These are phyloP conservation scores for Schizothecium vesticola DNA, from an alignment of 495 filamentous ascomycete genomes.

Conservation along the genomic window DNA sequence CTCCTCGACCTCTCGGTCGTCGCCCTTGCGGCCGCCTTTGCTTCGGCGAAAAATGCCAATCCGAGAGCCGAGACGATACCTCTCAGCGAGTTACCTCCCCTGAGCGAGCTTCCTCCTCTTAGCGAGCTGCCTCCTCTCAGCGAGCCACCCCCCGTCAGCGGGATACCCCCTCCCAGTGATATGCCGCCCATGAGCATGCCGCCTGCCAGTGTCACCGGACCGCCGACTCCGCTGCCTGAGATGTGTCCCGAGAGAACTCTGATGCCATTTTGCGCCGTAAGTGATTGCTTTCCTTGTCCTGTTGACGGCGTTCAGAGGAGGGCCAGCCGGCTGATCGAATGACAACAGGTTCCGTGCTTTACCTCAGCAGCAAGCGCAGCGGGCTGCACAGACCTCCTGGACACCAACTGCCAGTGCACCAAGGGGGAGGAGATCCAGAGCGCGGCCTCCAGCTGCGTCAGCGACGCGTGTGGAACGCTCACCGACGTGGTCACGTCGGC, in stretches of 20 bases:
- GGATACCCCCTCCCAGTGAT: background rate
- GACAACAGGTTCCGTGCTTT: background rate
- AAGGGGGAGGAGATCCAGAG: background rate
- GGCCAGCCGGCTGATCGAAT: background rate
- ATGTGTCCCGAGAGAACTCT: background rate
- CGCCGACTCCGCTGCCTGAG: background rate
- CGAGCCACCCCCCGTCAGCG: background rate
- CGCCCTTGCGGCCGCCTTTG: background rate
- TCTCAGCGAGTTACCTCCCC: background rate
- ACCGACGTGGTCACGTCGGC: background rate
- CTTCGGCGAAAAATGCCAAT: background rate
- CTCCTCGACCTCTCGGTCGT: background rate
- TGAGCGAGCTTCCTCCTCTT: background rate
- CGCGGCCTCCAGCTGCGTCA: background rate
- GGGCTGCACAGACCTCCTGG: background rate
- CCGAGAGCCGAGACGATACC: background rate
- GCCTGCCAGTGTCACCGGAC: background rate
- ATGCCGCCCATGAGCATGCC: background rate
- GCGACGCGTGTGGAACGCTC: background rate
- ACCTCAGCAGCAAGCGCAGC: background rate
- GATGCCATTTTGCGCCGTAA: background rate
- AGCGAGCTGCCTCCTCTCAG: background rate
- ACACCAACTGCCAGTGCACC: constrained; percentile 4
- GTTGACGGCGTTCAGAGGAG: background rate
- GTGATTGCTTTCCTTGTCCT: background rate